Evolutionary conservation across 2,329 filamentous ascomycete species (phyloP).

Genomic region (Aspergillus costaricaensis): DNA sequence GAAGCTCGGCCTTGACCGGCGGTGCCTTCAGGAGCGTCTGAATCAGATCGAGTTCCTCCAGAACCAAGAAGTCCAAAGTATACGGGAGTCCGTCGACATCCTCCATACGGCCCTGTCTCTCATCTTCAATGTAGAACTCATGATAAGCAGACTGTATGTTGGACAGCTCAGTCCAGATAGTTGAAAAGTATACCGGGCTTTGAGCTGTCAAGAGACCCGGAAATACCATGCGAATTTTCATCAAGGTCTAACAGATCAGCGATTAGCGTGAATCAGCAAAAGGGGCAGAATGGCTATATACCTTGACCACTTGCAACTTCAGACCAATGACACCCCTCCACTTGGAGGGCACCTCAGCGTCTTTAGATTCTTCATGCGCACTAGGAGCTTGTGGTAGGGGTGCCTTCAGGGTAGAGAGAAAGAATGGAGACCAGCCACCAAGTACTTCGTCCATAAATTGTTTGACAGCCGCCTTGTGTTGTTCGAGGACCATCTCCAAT

Average conservation of each 20-base stretch:
- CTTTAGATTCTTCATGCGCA: slow-evolving; percentile 60
- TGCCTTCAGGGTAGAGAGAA: slow-evolving; percentile 74
- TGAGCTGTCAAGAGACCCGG: slow-evolving; percentile 78
- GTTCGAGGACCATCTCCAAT: slow-evolving; percentile 94
- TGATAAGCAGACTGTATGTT: slow-evolving; percentile 72
- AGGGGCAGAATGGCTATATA: slow-evolving; percentile 32
- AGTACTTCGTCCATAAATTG: slow-evolving; percentile 86
- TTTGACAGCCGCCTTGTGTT: slow-evolving; percentile 83
- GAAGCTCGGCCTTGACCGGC: slow-evolving; percentile 85
- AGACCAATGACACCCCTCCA: slow-evolving; percentile 84
- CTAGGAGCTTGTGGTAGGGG: slow-evolving; percentile 64
- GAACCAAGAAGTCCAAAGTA: slow-evolving; percentile 86
- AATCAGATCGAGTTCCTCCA: slow-evolving; percentile 94
- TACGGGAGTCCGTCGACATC: slow-evolving; percentile 91
- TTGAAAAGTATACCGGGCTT: slow-evolving; percentile 78
- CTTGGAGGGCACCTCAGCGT: slow-evolving; percentile 57
- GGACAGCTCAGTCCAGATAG: slow-evolving; percentile 85
- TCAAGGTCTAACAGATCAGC: slow-evolving; percentile 63
- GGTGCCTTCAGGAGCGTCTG: slow-evolving; percentile 87
- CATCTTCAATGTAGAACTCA: slow-evolving; percentile 80
- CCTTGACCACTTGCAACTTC: slow-evolving; percentile 89
- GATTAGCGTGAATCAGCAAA: slow-evolving; percentile 11
- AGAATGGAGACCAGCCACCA: slow-evolving; percentile 84
- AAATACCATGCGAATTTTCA: slow-evolving; percentile 85
- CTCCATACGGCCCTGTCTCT: slow-evolving; percentile 83